These are phyloP conservation scores for Hypoxylon rickii DNA, from an alignment of 495 filamentous ascomycete species.

Conservation along the genomic window DNA sequence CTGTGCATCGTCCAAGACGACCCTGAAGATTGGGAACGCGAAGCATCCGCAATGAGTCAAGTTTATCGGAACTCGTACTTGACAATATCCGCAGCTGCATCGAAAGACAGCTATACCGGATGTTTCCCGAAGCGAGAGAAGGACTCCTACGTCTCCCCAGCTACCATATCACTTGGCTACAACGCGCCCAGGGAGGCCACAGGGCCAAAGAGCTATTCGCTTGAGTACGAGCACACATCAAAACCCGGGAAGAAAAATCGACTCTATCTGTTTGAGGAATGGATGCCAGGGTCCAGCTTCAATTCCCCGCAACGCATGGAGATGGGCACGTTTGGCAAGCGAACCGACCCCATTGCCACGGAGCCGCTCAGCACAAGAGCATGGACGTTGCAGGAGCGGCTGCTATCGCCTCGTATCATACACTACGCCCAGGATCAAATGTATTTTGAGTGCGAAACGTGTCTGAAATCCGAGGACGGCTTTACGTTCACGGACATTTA, in stretches of 20 bases:
- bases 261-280: constrained; percentile 20
- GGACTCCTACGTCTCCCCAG: constrained; percentile 9
- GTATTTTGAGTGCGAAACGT: constrained; percentile 38
- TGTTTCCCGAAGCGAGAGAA: constrained; percentile 16
- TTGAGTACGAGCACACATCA: constrained; percentile 5
- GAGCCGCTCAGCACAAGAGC: constrained; percentile 32
- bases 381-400: constrained; percentile 38
- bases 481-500: constrained; percentile 20
- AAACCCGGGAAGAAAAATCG: constrained; percentile 1
- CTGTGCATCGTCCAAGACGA: constrained; percentile 45
- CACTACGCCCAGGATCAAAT: constrained; percentile 32
- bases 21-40: constrained; percentile 36
- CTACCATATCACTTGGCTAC: constrained; percentile 9
- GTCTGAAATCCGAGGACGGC: constrained; percentile 16
- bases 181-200: constrained; percentile 8
- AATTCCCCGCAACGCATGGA: constrained; percentile 12
- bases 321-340: constrained; percentile 13
- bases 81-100: constrained; percentile 29
- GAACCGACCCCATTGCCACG: constrained; percentile 20
- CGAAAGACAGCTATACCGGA: constrained; percentile 11
- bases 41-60: constrained; percentile 34
- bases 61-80: constrained; percentile 37
- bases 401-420: constrained; percentile 33
- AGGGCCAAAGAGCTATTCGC: constrained; percentile 9
- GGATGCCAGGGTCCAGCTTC: constrained; percentile 20